phyloP scores from a whole-genome alignment of 495 filamentous ascomycete genomes.

The Cladorrhinum samala region DNA sequence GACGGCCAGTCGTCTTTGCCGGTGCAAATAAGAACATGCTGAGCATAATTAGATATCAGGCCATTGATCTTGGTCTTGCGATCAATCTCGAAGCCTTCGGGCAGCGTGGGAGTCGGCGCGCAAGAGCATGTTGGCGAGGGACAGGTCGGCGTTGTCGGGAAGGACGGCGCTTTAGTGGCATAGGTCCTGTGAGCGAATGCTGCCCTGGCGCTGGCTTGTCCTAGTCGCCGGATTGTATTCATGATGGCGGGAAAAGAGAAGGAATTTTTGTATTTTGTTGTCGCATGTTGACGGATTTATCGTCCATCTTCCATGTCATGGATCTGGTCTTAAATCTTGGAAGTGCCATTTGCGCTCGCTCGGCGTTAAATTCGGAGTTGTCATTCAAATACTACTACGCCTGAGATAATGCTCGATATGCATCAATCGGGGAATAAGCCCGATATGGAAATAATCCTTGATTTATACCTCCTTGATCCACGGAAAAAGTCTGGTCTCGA shows the following conservation, averaged over 20 bases:
- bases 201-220: constrained; percentile 2
- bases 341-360: background rate
- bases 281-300: constrained; percentile 1
- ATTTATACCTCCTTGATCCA: background rate
- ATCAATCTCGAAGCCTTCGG: constrained; percentile 70
- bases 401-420: background rate
- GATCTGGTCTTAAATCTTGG: background rate
- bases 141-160: constrained; percentile 55
- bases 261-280: background rate
- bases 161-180: constrained; percentile 16
- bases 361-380: background rate
- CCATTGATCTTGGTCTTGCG: constrained; percentile 58
- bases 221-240: constrained; percentile 1
- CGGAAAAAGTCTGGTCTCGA: background rate
- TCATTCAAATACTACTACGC: background rate
- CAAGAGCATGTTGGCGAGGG: constrained; percentile 69
- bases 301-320: too few species aligned
- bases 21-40: constrained; percentile 79
- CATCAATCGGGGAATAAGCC: background rate
- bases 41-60: constrained; percentile 70
- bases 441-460: background rate
- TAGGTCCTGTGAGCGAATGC: background rate
- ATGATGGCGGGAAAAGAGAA: constrained; percentile 1
- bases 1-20: constrained; percentile 75
- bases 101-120: constrained; percentile 56